phyloP scores from a whole-genome alignment of 768 basidiomycete species.

The Boletellus sp. region DNA sequence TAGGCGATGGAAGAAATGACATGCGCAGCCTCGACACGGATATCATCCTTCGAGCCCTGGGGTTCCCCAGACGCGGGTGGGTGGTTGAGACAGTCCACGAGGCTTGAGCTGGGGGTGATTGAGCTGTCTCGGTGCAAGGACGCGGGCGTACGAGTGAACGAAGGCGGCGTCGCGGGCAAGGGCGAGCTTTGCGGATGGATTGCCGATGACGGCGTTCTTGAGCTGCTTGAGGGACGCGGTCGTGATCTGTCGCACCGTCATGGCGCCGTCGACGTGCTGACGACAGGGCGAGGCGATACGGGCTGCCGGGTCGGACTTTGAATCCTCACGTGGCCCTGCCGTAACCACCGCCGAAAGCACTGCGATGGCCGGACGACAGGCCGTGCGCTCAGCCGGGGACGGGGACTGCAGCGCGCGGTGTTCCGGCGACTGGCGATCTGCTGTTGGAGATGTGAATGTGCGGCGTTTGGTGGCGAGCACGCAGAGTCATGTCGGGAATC shows the following conservation, averaged over 20 bases:
- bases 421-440: too few species aligned
- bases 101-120: conserved; percentile 35
- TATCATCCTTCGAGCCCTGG: conserved; percentile 42
- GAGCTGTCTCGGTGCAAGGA: neutral
- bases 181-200: conserved; percentile 64
- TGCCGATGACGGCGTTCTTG: conserved; percentile 78
- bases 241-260: conserved; percentile 32
- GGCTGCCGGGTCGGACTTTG: neutral
- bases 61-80: conserved; percentile 31
- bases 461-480: too few species aligned
- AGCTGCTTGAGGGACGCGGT: conserved; percentile 51
- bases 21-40: conserved; percentile 71
- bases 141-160: conserved; percentile 46
- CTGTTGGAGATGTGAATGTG: too few species aligned
- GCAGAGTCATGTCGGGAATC: conserved; percentile 5
- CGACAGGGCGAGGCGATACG: neutral
- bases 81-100: conserved; percentile 58
- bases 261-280: neutral
- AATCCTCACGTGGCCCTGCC: neutral
- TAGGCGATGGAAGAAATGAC: conserved; percentile 71
- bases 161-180: conserved; percentile 55
- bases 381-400: too few species aligned
- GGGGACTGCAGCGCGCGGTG: too few species aligned
- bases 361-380: too few species aligned
- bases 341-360: too few species aligned